phyloP scores from a whole-genome alignment of 164 flowering plant genomes.

The Protea cynaroides region DNA sequence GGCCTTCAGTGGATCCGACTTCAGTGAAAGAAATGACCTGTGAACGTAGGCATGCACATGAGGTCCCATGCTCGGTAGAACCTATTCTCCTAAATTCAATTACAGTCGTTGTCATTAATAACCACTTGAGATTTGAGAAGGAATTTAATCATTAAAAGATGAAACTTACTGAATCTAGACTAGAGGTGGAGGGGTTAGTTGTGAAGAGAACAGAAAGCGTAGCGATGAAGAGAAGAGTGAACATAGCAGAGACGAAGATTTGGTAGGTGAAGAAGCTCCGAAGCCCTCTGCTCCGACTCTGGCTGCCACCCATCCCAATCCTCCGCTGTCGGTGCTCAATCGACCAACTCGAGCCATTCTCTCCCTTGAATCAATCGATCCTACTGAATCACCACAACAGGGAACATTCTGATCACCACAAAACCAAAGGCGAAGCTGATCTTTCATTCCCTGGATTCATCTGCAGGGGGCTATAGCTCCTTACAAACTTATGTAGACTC shows the following conservation, averaged over 20 bases:
- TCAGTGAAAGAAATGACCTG: slow-evolving; percentile 64
- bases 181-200: slow-evolving; percentile 33
- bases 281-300: slow-evolving; percentile 32
- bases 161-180: slow-evolving; percentile 39
- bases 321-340: slow-evolving; percentile 24
- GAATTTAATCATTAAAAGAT: too few species aligned
- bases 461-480: too few species aligned
- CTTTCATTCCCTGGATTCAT: too few species aligned
- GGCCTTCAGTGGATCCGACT: slow-evolving; percentile 78
- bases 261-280: slow-evolving; percentile 66
- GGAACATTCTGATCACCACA: too few species aligned
- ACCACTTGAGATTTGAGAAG: too few species aligned
- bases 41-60: slow-evolving; percentile 45
- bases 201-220: slow-evolving; percentile 66
- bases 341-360: slow-evolving; percentile 21
- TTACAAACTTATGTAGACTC: too few species aligned
- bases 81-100: slow-evolving; percentile 20
- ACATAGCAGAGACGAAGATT: slow-evolving; percentile 77
- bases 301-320: neutral
- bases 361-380: neutral
- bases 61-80: slow-evolving; percentile 27
- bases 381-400: too few species aligned
- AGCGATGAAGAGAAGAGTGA: slow-evolving; percentile 81
- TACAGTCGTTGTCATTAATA: too few species aligned
- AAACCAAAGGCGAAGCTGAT: too few species aligned